Conservation (phyloP, 1,139 yeast genomes). For the Lodderomyces metapsilosis region DNA sequence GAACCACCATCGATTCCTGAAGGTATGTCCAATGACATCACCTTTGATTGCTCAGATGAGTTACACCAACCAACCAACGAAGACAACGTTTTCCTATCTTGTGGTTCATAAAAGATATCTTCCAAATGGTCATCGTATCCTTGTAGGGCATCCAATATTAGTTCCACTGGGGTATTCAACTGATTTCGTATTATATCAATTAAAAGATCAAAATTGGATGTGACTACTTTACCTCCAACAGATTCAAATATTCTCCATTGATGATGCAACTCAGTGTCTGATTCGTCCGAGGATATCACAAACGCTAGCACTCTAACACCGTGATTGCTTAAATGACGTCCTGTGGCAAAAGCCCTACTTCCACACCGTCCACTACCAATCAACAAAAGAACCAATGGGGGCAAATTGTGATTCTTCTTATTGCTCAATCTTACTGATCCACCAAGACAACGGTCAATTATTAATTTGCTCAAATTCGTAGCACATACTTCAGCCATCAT, state of each 20-base stretch:
- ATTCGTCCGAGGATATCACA: slow-evolving; percentile 37
- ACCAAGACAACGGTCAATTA: slow-evolving; percentile 59
- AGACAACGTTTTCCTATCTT: slow-evolving; percentile 43
- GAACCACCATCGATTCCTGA: slow-evolving; percentile 86
- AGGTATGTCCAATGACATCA: slow-evolving; percentile 77
- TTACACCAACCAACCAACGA: slow-evolving; percentile 71
- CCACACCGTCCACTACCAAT: slow-evolving; percentile 78
- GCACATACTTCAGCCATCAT: slow-evolving; percentile 71
- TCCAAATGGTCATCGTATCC: slow-evolving; percentile 75
- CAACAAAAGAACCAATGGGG: slow-evolving; percentile 72
- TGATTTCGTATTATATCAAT: slow-evolving; percentile 36
- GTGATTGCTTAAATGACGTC: slow-evolving; percentile 75
- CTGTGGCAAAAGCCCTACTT: slow-evolving; percentile 72
- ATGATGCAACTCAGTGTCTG: slow-evolving; percentile 24
- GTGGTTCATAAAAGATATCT: slow-evolving; percentile 39
- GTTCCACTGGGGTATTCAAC: slow-evolving; percentile 72
- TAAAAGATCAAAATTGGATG: slow-evolving; percentile 32
- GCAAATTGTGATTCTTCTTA: slow-evolving; percentile 64
- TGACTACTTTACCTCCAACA: slow-evolving; percentile 43
- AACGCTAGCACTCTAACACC: slow-evolving; percentile 68
- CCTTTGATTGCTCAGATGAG: slow-evolving; percentile 40
- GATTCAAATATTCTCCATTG: slow-evolving; percentile 58
- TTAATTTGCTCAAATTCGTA: slow-evolving; percentile 59
- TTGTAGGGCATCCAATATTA: slow-evolving; percentile 78
- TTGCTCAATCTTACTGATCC: slow-evolving; percentile 62